Percentiles rank a stretch among this genome's conserved stretches.
These are phyloP conservation scores for Populus euphratica DNA, from an alignment of 345 rosid genomes.

Conservation along the genomic window DNA sequence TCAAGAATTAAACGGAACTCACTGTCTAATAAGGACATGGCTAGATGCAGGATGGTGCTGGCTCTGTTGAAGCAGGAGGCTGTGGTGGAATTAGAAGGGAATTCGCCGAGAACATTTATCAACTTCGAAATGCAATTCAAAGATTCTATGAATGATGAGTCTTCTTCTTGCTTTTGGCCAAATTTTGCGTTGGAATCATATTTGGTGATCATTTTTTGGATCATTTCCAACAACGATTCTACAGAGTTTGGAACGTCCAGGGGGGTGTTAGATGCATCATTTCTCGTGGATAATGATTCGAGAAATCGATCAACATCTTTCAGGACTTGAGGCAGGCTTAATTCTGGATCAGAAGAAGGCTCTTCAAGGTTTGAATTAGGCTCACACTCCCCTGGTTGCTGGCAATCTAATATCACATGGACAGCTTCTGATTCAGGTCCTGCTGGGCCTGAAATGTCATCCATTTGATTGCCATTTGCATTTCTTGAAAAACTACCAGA, in stretches of 20 bases:
- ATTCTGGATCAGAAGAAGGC: slow-evolving; percentile 1
- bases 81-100: slow-evolving; percentile 12
- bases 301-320: slow-evolving; percentile 51
- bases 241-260: slow-evolving; percentile 50
- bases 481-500: slow-evolving; percentile 23
- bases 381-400: neutral
- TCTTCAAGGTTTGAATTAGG: neutral
- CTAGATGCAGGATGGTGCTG: slow-evolving; percentile 45
- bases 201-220: slow-evolving; percentile 37
- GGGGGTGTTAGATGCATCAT: slow-evolving; percentile 21
- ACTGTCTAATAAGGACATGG: slow-evolving; percentile 66
- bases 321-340: slow-evolving; percentile 22
- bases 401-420: neutral
- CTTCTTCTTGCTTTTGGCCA: slow-evolving; percentile 39
- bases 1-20: slow-evolving; percentile 57
- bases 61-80: slow-evolving; percentile 26
- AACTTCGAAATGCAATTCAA: slow-evolving; percentile 46
- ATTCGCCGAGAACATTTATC: slow-evolving; percentile 26
- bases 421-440: neutral
- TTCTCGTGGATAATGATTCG: slow-evolving; percentile 15
- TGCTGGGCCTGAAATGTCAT: neutral
- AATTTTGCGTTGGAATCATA: slow-evolving; percentile 42
- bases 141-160: slow-evolving; percentile 39
- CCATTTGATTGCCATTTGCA: neutral
- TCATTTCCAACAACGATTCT: slow-evolving; percentile 57